Conservation (phyloP, 305 asterid species). For the Stenogyne calaminthoides region DNA sequence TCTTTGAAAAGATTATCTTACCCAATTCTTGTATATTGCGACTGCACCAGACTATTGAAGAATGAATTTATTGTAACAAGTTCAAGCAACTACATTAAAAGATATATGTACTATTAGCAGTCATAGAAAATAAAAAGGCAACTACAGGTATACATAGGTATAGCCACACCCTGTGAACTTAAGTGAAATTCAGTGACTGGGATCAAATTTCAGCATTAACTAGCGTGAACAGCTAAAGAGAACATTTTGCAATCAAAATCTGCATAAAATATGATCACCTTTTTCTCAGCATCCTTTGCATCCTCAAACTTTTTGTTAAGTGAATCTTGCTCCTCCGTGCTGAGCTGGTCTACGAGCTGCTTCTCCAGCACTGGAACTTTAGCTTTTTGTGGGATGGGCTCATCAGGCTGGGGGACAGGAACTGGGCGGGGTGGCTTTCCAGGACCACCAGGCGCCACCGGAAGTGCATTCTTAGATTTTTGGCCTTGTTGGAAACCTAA, state of each 20-base stretch:
- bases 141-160: not conserved
- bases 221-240: not conserved
- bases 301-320: slow-evolving; percentile 82
- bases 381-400: slow-evolving; percentile 72
- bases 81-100: not conserved
- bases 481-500: slow-evolving; percentile 73
- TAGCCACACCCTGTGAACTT: slow-evolving; percentile 8
- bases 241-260: slow-evolving; percentile 29
- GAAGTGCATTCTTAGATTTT: slow-evolving; percentile 50
- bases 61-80: not conserved
- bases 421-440: slow-evolving; percentile 94
- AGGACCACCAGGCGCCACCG: slow-evolving; percentile 49
- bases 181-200: not conserved
- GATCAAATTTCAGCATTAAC: slow-evolving; percentile 17
- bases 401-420: slow-evolving; percentile 71
- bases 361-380: slow-evolving; percentile 94
- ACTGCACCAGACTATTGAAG: not conserved
- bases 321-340: slow-evolving; percentile 87
- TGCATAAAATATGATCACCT: slow-evolving; percentile 50
- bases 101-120: not conserved
- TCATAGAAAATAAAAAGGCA: not conserved
- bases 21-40: not conserved
- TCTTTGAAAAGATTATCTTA: not conserved
- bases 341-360: slow-evolving; percentile 84
- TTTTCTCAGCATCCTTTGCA: slow-evolving; percentile 91